Base-by-base conservation (phyloP, 371 early-diverging fungal species). In the Apophysomyces ossiformis region DNA sequence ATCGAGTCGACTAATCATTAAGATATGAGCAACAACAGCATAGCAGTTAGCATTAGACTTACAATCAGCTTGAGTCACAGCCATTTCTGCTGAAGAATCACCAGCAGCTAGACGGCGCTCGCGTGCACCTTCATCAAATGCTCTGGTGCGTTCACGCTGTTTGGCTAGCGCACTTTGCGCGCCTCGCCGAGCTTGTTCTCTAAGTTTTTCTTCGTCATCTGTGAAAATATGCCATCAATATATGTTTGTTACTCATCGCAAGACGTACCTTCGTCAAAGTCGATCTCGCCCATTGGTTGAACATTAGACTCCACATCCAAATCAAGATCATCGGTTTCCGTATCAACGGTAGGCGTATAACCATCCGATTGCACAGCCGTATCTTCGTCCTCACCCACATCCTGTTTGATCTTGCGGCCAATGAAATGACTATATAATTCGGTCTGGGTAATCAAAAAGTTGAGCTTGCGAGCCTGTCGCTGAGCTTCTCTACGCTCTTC, bases 391-490 rank as follows among this genome's bases (percentile, higher is more conserved):
- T 82, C 79, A 41, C 65, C 69, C 11, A 66, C 70, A 57, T 73
- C 81, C 35, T 70, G 69, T 41, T 82, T 79, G 58, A 93, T 88
- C 73, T 94, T 94, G 63, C 90, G 88, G 45, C 93, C 93, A 63
- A 98, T 90, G 84, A 98, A 99, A 79, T 97, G 97, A 67, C 95
- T 93, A 83, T 95, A 99, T 2, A 99, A 84, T 72, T 99, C 99
- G 5, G 99, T 98, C 76, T 99, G 98, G 0, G 93, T 94, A 63
- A 98, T 92, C 66, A 99, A 85, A 73, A 98, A 98, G 74, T 97
- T 94, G 59, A 99, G 90, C 77, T 99, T 99, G 67, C 95, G 89
- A 5, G 92, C 92, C 75, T 98, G 98, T 62, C 98, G 86, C 56
- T 89, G 83, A 12, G 89, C 90, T 78, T 99, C 99, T 57, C 95